Conservation (phyloP, 805 yeast genomes). For the Nakazawaea molendinolei region DNA sequence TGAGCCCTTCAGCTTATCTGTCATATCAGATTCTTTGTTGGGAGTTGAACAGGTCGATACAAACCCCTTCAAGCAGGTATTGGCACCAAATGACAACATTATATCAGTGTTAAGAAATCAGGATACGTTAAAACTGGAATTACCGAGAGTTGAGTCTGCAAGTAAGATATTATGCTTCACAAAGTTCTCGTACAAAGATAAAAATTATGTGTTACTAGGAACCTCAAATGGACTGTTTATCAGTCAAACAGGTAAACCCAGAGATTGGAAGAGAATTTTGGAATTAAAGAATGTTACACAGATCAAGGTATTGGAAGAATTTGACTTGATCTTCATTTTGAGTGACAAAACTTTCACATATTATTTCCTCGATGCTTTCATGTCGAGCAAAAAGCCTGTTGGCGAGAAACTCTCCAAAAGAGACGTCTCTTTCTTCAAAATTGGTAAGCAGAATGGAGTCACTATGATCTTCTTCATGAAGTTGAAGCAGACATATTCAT, state of each 20-base stretch:
- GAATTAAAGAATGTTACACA: conserved; percentile 46
- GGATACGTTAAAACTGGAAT: neutral
- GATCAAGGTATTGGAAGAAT: conserved; percentile 51
- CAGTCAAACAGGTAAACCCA: conserved; percentile 30
- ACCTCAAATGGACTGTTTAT: conserved; percentile 58
- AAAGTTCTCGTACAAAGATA: conserved; percentile 38
- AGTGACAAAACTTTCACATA: conserved; percentile 54
- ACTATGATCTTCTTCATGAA: conserved; percentile 52
- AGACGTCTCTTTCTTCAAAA: conserved; percentile 52
- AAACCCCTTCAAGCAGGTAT: conserved; percentile 36
- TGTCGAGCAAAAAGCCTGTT: conserved; percentile 44
- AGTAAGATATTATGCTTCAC: conserved; percentile 37
- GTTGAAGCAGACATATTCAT: conserved; percentile 38
- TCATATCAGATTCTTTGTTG: conserved; percentile 53
- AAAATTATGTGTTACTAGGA: conserved; percentile 49
- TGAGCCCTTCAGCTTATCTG: conserved; percentile 49
- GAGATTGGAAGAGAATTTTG: conserved; percentile 54
- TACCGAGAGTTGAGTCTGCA: conserved; percentile 17
- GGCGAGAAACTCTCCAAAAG: conserved; percentile 45
- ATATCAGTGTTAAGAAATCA: neutral
- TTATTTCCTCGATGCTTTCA: conserved; percentile 56
- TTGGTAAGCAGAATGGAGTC: conserved; percentile 64
- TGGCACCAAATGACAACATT: conserved; percentile 3
- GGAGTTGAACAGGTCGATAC: conserved; percentile 53
- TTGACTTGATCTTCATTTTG: conserved; percentile 50